Evolutionary conservation across 148 eudicot genomes (phyloP).

Genomic region (Mesembryanthemum crystallinum): DNA sequence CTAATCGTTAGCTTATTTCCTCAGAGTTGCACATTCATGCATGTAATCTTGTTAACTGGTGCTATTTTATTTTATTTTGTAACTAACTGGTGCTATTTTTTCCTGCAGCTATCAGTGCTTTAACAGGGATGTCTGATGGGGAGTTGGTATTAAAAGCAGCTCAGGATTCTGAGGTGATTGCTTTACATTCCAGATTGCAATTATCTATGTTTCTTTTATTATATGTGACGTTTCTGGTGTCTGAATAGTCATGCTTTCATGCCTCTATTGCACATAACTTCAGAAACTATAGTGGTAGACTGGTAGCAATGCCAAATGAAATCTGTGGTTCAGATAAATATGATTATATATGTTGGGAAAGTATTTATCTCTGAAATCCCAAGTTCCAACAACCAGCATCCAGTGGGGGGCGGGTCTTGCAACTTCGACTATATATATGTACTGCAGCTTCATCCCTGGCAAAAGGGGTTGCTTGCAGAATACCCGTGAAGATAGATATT

Average conservation of each 20-base stretch:
- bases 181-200: conserved; percentile 5
- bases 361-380: not conserved
- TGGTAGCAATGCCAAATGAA: too few relatives aligned
- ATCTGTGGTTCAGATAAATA: not conserved
- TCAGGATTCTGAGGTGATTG: conserved; percentile 65
- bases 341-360: not conserved
- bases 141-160: conserved; percentile 41
- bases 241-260: not conserved
- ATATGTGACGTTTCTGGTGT: not conserved
- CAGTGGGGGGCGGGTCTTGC: not conserved
- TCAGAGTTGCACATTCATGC: not conserved
- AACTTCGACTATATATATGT: too few relatives aligned
- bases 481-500: too few relatives aligned
- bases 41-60: conserved; percentile 4
- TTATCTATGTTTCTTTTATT: not conserved
- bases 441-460: too few relatives aligned
- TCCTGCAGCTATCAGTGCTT: conserved; percentile 45
- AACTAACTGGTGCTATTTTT: conserved; percentile 7
- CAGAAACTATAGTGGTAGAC: not conserved
- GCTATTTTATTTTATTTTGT: too few relatives aligned
- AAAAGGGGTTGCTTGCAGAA: too few relatives aligned
- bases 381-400: not conserved
- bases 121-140: conserved; percentile 42
- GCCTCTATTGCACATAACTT: not conserved
- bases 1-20: not conserved